These are phyloP conservation scores for Boletus vermiculosoides DNA, from an alignment of 768 basidiomycete genomes.

Conservation along the genomic window DNA sequence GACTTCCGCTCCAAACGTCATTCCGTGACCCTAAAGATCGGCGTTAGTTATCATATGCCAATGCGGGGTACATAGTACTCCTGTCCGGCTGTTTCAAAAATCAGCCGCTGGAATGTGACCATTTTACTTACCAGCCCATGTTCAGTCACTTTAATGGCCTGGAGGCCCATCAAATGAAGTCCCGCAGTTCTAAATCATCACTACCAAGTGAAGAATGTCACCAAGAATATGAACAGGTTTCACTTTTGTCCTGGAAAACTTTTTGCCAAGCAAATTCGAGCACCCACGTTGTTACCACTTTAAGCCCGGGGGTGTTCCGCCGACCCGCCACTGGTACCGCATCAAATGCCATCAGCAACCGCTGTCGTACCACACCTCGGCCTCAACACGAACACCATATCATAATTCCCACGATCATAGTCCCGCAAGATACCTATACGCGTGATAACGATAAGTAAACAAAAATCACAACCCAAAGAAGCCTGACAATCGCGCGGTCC, in stretches of 20 bases:
- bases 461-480: not conserved
- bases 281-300: not conserved
- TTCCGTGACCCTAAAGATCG: slow-evolving; percentile 9
- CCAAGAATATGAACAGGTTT: too few species aligned
- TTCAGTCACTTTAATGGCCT: too few species aligned
- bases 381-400: not conserved
- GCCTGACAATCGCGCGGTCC: not conserved
- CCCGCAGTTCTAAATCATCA: too few species aligned
- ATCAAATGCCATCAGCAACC: not conserved
- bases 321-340: not conserved
- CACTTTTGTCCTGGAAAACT: not conserved
- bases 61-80: not conserved
- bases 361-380: not conserved
- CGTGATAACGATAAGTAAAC: slow-evolving; percentile 17
- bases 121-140: not conserved
- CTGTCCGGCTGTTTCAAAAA: not conserved
- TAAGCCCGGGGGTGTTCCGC: slow-evolving; percentile 6
- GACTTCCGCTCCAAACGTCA: slow-evolving; percentile 33
- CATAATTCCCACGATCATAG: not conserved
- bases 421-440: slow-evolving; percentile 16
- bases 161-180: too few species aligned
- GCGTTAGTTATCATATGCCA: slow-evolving; percentile 28
- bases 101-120: not conserved
- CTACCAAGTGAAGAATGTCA: not conserved
- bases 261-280: not conserved